Conservation (phyloP, 805 yeast genomes). For the Myxozyma kluyveri region DNA sequence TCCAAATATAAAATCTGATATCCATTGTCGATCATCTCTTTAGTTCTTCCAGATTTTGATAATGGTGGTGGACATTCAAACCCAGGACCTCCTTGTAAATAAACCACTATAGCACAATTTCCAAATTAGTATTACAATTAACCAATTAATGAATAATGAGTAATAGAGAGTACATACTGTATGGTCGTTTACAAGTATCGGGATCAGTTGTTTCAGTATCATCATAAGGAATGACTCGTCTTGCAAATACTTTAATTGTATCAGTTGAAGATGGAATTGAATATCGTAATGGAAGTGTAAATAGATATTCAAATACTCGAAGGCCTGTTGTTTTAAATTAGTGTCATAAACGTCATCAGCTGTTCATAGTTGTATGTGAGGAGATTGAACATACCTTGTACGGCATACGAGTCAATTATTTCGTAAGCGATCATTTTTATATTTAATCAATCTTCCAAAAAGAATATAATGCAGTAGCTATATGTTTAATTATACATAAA, state of each 20-base stretch:
- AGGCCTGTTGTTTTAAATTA: conserved; percentile 22
- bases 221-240: conserved; percentile 24
- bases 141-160: neutral
- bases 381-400: conserved; percentile 12
- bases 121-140: neutral
- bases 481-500: too few relatives aligned
- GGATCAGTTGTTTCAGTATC: conserved; percentile 18
- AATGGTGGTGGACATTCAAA: conserved; percentile 39
- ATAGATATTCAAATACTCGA: conserved; percentile 22
- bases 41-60: conserved; percentile 41
- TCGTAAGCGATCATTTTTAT: conserved; percentile 7
- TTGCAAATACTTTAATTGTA: conserved; percentile 16
- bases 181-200: conserved; percentile 23
- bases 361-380: neutral
- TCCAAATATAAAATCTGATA: conserved; percentile 46
- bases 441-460: neutral
- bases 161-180: conserved; percentile 9
- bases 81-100: conserved; percentile 30
- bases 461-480: too few relatives aligned
- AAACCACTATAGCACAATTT: conserved; percentile 15
- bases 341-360: neutral
- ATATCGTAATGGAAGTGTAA: conserved; percentile 21
- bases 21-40: conserved; percentile 44
- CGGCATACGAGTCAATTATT: conserved; percentile 17
- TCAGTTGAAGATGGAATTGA: neutral